phyloP scores from a whole-genome alignment of 179 eudicot genomes.

The Silene coronaria region DNA sequence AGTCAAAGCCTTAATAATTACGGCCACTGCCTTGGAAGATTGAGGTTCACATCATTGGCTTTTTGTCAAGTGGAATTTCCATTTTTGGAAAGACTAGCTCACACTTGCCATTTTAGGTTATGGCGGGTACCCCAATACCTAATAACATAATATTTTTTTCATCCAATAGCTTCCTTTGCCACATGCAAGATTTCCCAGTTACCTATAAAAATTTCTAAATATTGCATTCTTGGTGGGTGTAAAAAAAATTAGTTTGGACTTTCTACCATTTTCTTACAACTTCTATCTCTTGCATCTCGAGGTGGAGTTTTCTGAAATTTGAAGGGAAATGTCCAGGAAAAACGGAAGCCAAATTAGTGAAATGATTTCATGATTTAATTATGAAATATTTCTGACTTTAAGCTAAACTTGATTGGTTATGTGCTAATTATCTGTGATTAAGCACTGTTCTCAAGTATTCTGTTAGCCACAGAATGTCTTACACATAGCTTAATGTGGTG shows the following conservation, averaged over 20 bases:
- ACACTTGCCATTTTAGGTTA: conserved; percentile 24
- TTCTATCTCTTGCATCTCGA: conserved; percentile 41
- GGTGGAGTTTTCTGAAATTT: conserved; percentile 23
- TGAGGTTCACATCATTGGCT: conserved; percentile 24
- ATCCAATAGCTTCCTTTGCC: conserved; percentile 15
- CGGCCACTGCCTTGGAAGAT: conserved; percentile 27
- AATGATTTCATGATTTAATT: conserved; percentile 8
- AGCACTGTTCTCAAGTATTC: conserved; percentile 22
- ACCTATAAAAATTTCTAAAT: conserved; percentile 22
- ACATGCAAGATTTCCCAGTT: conserved; percentile 32
- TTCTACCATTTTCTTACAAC: conserved; percentile 22
- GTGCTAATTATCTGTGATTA: conserved; percentile 28
- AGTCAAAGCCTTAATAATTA: conserved; percentile 30
- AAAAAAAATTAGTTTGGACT: conserved; percentile 4
- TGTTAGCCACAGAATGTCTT: conserved; percentile 32
- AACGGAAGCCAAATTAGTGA: conserved; percentile 17
- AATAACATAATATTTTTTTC: conserved; percentile 6
- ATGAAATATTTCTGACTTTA: conserved; percentile 6
- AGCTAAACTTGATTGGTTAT: conserved; percentile 23
- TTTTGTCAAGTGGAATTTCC: conserved; percentile 24
- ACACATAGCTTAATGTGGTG: conserved; percentile 29
- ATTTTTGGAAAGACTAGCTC: conserved; percentile 26
- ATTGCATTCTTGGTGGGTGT: conserved; percentile 29
- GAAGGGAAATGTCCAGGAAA: conserved; percentile 24
- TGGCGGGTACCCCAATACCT: conserved; percentile 16